These are phyloP conservation scores for Colletotrichum eremochloae DNA, from an alignment of 2,329 filamentous ascomycete genomes.

Conservation along the genomic window DNA sequence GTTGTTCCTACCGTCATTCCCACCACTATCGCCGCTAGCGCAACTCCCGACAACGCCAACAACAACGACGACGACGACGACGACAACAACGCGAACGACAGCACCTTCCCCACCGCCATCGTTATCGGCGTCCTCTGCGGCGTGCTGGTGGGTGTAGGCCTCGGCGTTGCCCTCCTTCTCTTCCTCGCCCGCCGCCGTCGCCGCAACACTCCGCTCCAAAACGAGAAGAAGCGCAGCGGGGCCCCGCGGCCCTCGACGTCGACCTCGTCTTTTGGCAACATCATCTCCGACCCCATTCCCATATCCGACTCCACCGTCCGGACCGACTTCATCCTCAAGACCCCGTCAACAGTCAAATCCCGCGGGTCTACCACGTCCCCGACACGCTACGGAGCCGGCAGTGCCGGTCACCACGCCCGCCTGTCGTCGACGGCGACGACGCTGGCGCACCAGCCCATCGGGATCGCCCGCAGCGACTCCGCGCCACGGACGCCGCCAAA, in stretches of 20 bases:
- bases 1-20: constrained; percentile 37
- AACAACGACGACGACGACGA: constrained; percentile 29
- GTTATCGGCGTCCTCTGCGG: constrained; percentile 64
- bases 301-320: constrained; percentile 57
- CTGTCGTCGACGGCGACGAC: constrained; percentile 32
- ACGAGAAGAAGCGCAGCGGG: constrained; percentile 43
- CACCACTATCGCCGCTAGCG: constrained; percentile 43
- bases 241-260: constrained; percentile 47
- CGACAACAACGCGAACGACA: constrained; percentile 34
- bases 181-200: constrained; percentile 53
- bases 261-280: constrained; percentile 60
- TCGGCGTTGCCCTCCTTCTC: constrained; percentile 57
- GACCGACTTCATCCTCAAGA: constrained; percentile 66
- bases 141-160: constrained; percentile 56
- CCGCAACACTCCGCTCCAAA: constrained; percentile 42
- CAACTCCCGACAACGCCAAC: constrained; percentile 19
- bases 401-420: constrained; percentile 27
- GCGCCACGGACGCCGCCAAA: constrained; percentile 25
- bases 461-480: constrained; percentile 33
- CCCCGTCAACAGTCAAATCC: constrained; percentile 50
- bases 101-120: constrained; percentile 53
- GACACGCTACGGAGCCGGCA: constrained; percentile 19
- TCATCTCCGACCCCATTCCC: constrained; percentile 70
- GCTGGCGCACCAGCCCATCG: constrained; percentile 36
- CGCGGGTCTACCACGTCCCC: constrained; percentile 45